phyloP scores from a whole-genome alignment of 2,329 filamentous ascomycete genomes.

The Talaromyces sp. region DNA sequence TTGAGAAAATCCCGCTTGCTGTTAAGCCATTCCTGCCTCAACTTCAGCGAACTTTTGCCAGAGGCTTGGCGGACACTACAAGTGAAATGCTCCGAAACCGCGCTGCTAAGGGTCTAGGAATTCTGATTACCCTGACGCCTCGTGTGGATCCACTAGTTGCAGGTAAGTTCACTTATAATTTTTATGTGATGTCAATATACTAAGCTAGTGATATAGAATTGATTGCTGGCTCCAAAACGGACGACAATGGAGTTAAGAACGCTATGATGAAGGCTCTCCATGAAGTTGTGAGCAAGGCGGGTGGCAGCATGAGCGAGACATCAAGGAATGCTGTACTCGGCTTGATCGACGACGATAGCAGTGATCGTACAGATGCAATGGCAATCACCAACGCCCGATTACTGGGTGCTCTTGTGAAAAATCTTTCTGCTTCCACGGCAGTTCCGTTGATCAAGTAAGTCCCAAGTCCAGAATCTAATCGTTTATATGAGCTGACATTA shows the following conservation, averaged over 20 bases:
- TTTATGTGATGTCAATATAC: conserved; percentile 5
- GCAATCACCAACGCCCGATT: conserved; percentile 86
- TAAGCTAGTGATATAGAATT: conserved; percentile 55
- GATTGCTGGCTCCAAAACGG: conserved; percentile 90
- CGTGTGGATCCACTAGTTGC: conserved; percentile 89
- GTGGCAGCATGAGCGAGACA: conserved; percentile 86
- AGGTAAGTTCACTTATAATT: conserved; percentile 25
- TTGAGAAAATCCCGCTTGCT: conserved; percentile 94
- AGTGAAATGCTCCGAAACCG: conserved; percentile 83
- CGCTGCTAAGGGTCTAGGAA: conserved; percentile 89
- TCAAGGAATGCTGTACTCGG: conserved; percentile 80
- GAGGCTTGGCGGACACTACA: conserved; percentile 86
- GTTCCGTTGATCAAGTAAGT: conserved; percentile 51
- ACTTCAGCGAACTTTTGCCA: conserved; percentile 92
- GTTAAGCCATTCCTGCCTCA: conserved; percentile 96
- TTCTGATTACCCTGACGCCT: conserved; percentile 90
- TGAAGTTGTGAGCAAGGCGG: conserved; percentile 93
- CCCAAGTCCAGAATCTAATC: conserved; percentile 11
- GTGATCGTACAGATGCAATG: conserved; percentile 67
- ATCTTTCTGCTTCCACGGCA: conserved; percentile 69
- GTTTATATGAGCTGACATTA: conserved; percentile 20
- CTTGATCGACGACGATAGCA: conserved; percentile 79
- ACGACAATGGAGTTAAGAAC: conserved; percentile 78
- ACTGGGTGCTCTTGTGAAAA: conserved; percentile 83
- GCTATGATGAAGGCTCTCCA: conserved; percentile 97